phyloP scores from a whole-genome alignment of 2,329 filamentous ascomycete genomes.

The Lithohypha guttulata region DNA sequence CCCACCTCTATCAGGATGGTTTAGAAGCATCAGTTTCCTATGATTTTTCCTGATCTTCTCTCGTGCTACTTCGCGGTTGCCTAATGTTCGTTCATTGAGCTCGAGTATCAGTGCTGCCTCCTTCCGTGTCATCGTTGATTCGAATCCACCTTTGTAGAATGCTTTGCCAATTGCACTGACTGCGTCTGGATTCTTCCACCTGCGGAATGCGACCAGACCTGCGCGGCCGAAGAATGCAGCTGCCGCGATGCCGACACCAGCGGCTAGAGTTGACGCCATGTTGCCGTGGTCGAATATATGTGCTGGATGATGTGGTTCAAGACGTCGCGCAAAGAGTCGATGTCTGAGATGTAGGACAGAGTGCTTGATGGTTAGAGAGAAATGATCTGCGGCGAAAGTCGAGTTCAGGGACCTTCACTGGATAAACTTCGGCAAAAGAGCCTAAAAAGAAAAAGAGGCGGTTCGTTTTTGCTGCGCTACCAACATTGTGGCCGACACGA shows the following conservation, averaged over 20 bases:
- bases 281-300: neutral
- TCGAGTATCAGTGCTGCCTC: conserved; percentile 87
- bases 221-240: conserved; percentile 78
- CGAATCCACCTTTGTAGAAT: conserved; percentile 98
- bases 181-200: conserved; percentile 55
- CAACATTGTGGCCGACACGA: neutral
- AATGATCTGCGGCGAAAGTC: conserved; percentile 1
- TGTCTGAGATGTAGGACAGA: neutral
- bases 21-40: conserved; percentile 88
- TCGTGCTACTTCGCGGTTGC: conserved; percentile 42
- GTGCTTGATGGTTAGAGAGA: neutral
- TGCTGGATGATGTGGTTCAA: neutral
- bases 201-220: conserved; percentile 76
- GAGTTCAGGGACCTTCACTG: neutral
- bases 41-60: conserved; percentile 94
- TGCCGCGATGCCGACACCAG: conserved; percentile 37
- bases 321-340: neutral
- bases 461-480: no score
- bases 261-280: conserved; percentile 35
- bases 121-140: conserved; percentile 81
- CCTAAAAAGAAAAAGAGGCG: no score
- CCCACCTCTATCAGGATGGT: conserved; percentile 94
- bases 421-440: conserved; percentile 4
- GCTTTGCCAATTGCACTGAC: conserved; percentile 74
- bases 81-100: conserved; percentile 78